Evolutionary conservation across 2,329 filamentous ascomycete species (phyloP), one percentile per base, ranked within the genome.

Genomic region (Colletotrichum cuscutae): DNA sequence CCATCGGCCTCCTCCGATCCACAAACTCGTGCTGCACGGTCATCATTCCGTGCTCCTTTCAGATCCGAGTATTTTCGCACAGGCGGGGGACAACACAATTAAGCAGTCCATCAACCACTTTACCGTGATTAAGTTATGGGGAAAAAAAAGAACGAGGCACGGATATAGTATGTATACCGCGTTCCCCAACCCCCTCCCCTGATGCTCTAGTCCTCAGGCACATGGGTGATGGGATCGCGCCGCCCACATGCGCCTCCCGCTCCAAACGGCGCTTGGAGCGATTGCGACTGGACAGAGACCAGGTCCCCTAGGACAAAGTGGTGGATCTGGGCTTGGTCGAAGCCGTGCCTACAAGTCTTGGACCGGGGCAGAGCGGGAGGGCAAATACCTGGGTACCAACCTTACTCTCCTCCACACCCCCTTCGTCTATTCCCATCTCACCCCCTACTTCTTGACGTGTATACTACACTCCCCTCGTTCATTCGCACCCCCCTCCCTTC

Each of bases 181-280:
- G 11, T 22, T 42, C 15, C 19, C 37, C 13, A 7, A 15, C 13
- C 37, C 37, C 49, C 49, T 28, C 7, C 30, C 30, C 30, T 30
- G 30, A 30, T 7, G 49, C 49, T 56, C 49, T 19, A 12, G 60
- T 24, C 30, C 60, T 63, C 46, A 53, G 56, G 35, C 68, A 71
- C 68, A 71, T 68, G 63, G 63, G 19, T 49, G 35, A 32, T 35
- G 46, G 63, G 68, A 61, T 67, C 63, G 56, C 49, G 56, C 68
- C 68, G 35, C 35, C 35, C 63, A 71, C 63, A 71, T 68, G 64
- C 68, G 68, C 68, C 64, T 66, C 62, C 68, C 62, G 62, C 61
- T 62, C 57, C 58, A 15, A 66, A 71, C 62, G 68, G 68, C 68
- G 68, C 68, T 71, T 68, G 68, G 68, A 68, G 68, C 63, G 63